Evolutionary conservation across 2,329 filamentous ascomycete genomes (phyloP), one percentile per base, ranked within the genome.

Genomic region (Aspergillus caelatus): DNA sequence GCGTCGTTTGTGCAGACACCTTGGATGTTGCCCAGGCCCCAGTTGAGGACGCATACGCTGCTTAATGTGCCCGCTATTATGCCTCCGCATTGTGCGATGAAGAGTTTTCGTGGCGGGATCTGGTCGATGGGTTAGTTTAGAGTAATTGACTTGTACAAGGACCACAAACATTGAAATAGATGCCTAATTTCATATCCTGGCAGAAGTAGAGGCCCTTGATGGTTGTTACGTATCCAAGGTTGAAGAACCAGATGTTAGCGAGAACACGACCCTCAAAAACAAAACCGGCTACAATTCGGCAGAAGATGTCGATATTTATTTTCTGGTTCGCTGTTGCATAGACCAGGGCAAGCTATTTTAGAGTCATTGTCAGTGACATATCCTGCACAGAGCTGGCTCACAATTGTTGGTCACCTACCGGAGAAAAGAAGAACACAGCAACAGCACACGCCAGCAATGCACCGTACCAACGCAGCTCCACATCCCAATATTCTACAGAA

Each of bases 1-100:
- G 82, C 77, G 61, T 89, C 83, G 4, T 82, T 82, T 2, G 85
- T 84, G 66, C 82, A 84, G 39, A 82, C 73, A 21, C 74, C 71
- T 2, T 75, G 70, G 62, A 84, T 83, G 60, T 80, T 74, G 10
- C 72, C 74, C 5, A 84, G 70, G 1, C 79, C 75, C 77, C 80
- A 83, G 64, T 81, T 80, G 60, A 82, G 77, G 19, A 82, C 79
- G 2, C 75, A 77, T 57, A 81, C 74, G 61, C 81, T 78, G 9
- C 81, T 78, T 54, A 83, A 75, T 0, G 76, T 77, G 2, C 78
- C 77, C 67, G 81, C 79, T 21, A 84, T 77, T 32, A 79, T 82
- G 0, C 82, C 83, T 16, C 81, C 73, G 1, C 81, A 77, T 66
- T 85, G 83, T 2, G 79, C 82, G 64, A 76, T 74, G 70, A 85